These are phyloP conservation scores for Leccinum solheimii DNA, from an alignment of 1,284 basidiomycete species.

Conservation along the genomic window DNA sequence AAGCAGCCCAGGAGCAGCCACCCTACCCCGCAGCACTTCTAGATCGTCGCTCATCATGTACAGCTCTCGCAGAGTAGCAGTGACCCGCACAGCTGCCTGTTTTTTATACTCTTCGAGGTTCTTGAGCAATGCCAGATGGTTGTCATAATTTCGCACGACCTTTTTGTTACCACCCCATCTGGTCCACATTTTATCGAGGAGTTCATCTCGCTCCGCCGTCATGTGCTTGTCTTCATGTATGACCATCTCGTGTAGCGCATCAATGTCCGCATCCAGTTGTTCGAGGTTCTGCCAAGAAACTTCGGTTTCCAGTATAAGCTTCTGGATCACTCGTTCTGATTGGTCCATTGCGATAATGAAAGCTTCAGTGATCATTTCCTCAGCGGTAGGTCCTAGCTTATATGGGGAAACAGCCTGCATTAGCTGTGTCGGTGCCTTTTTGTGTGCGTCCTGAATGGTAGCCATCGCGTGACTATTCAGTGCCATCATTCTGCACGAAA, in stretches of 20 bases:
- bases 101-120: constrained; percentile 56
- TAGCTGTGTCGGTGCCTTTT: constrained; percentile 37
- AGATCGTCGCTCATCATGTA: constrained; percentile 66
- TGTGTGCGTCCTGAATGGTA: constrained; percentile 54
- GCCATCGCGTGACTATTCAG: constrained; percentile 67
- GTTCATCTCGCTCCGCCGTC: constrained; percentile 45
- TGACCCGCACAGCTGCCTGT: constrained; percentile 61
- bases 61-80: constrained; percentile 59
- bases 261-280: constrained; percentile 59
- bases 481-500: constrained; percentile 56
- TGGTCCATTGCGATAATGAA: constrained; percentile 64
- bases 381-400: constrained; percentile 35
- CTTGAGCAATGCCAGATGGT: constrained; percentile 52
- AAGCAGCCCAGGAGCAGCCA: constrained; percentile 60
- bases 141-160: constrained; percentile 42
- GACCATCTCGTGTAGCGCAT: constrained; percentile 55
- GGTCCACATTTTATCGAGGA: constrained; percentile 68
- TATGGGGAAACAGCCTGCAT: constrained; percentile 50
- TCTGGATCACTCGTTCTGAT: constrained; percentile 51
- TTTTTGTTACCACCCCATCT: constrained; percentile 58
- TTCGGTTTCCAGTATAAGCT: constrained; percentile 64
- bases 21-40: constrained; percentile 68
- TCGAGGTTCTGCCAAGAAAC: constrained; percentile 53
- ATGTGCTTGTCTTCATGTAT: constrained; percentile 54
- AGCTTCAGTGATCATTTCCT: constrained; percentile 48